Percentiles rank a stretch among this genome's conserved stretches.
These are phyloP conservation scores for Exophiala aquamarina DNA, from an alignment of 2,329 filamentous ascomycete species.

Conservation along the genomic window DNA sequence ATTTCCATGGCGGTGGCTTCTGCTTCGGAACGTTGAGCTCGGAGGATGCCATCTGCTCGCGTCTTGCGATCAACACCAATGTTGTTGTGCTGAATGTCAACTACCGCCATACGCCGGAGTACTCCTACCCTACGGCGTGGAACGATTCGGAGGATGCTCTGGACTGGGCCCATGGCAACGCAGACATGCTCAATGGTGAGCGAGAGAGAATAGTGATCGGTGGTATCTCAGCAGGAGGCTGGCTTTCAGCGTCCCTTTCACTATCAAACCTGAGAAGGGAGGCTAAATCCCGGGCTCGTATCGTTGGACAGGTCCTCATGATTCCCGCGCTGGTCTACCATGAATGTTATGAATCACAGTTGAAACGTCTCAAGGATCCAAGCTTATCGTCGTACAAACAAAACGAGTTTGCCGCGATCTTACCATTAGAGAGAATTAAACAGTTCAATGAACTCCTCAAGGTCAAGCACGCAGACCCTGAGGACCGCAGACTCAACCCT, in stretches of 20 bases:
- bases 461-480: constrained; percentile 26
- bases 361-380: constrained; percentile 38
- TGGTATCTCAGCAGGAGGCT: constrained; percentile 51
- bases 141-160: constrained; percentile 56
- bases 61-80: constrained; percentile 31
- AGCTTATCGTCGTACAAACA: constrained; percentile 47
- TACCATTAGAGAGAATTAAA: constrained; percentile 41
- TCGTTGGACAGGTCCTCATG: constrained; percentile 54
- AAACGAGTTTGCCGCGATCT: constrained; percentile 51
- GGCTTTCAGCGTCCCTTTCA: constrained; percentile 43
- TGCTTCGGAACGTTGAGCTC: background rate
- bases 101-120: constrained; percentile 60
- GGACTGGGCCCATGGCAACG: constrained; percentile 53
- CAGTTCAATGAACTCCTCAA: constrained; percentile 34
- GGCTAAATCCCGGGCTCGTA: constrained; percentile 28
- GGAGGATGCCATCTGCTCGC: background rate
- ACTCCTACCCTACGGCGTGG: constrained; percentile 53
- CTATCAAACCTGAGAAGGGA: constrained; percentile 21
- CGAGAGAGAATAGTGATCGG: constrained; percentile 44
- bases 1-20: constrained; percentile 58
- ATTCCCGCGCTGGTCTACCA: constrained; percentile 48
- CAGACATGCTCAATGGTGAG: constrained; percentile 43
- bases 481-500: constrained; percentile 43
- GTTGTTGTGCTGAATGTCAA: constrained; percentile 54
- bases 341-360: constrained; percentile 36